These are phyloP conservation scores for Tuber umbilicatum DNA, from an alignment of 495 filamentous ascomycete species.

Conservation along the genomic window DNA sequence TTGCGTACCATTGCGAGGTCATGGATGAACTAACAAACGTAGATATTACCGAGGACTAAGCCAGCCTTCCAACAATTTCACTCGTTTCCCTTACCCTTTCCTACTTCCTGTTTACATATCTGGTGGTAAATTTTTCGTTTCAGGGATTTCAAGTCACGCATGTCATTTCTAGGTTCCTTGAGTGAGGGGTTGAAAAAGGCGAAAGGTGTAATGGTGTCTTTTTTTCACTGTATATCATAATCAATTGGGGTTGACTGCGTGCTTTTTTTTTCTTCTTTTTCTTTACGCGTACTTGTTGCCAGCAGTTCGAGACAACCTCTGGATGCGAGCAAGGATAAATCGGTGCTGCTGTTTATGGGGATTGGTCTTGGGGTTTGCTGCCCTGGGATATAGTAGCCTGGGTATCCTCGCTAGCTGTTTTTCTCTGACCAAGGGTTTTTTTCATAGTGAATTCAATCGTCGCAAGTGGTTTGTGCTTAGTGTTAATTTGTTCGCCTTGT, in stretches of 20 bases:
- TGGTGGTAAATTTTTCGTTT: neutral
- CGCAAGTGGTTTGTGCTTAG: neutral
- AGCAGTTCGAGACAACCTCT: neutral
- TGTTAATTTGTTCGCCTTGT: neutral
- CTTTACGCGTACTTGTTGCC: neutral
- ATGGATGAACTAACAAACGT: neutral
- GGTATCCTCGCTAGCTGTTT: neutral
- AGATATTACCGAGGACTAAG: slow-evolving; percentile 22
- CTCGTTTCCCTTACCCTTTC: neutral
- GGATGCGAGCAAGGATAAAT: neutral
- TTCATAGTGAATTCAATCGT: neutral
- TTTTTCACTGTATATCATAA: neutral
- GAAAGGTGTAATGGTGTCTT: neutral
- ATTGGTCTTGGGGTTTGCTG: neutral
- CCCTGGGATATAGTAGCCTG: neutral
- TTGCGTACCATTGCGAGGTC: slow-evolving; percentile 62
- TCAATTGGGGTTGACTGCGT: neutral
- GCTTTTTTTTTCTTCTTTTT: neutral
- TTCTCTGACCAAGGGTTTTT: neutral
- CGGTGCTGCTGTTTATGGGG: neutral
- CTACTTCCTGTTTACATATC: neutral
- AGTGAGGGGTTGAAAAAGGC: neutral
- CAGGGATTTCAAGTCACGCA: neutral
- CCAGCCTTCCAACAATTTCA: neutral
- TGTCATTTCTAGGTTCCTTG: neutral